Base-by-base conservation (phyloP, 768 basidiomycete species). In the Termitomyces sp. region DNA sequence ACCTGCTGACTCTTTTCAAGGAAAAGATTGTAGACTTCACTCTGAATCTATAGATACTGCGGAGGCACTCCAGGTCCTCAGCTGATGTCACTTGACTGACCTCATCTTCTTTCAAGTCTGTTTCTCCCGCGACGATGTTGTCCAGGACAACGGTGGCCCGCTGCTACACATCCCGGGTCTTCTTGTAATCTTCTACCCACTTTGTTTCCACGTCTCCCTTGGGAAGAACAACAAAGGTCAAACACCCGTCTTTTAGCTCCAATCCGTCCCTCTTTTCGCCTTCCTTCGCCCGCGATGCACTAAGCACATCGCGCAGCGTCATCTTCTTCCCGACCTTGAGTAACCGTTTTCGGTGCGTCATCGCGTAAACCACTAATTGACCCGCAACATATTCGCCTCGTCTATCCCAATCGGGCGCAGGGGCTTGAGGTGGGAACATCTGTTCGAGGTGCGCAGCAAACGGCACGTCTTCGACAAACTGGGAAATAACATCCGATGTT, bases 291-390 rank as follows among this genome's bases (percentile, higher is more conserved):
- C 81, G 83, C 1, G 89, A 83, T 4, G 83, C 85, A 11, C 74
- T 75, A 66, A 87, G 88, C 4, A 96, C 88, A 67, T 95, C 91
- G 50, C 81, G 75, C 61, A 98, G 76, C 12, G 89, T 90, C 86
- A 96, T 89, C 71, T 91, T 94, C 76, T 89, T 92, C 15, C 96
- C 96, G 5, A 96, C 85, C 75, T 96, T 99, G 61, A 99, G 77
- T 50, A 98, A 73, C 42, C 93, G 82, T 68, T 84, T 89, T 60
- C 82, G 74, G 62, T 78, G 76, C 12, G 96, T 98, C 69, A 88
- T 88, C 38, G 91, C 92, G 74, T 97, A 98, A 6, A 97, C 79
- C 2, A 87, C 84, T 16, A 98, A 76, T 56, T 84, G 81, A 1
- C 77, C 82, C 20, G 79, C 77, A 2, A 75, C 70, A 67, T 96